A percentile compares a stretch with the other conserved stretches of the same genome.
These are phyloP conservation scores for Trypanosoma theileri DNA, from an alignment of 208 protist genomes.

Conservation along the genomic window DNA sequence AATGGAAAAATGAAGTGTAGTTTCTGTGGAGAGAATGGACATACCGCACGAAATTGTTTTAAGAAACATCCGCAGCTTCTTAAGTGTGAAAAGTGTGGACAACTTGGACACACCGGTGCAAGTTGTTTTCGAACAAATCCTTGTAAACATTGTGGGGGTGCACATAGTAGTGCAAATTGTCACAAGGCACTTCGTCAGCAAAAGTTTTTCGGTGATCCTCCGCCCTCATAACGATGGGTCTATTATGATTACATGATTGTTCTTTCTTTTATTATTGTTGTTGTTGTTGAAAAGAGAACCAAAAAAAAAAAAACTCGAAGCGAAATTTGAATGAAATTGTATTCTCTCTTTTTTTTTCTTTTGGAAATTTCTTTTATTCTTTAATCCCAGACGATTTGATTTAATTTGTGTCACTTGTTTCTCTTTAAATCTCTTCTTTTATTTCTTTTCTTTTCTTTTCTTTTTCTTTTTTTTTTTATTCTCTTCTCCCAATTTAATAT, in stretches of 20 bases:
- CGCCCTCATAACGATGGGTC: background rate
- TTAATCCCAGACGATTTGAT: too few species aligned
- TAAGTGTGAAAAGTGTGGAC: constrained; percentile 84
- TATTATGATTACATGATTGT: too few species aligned
- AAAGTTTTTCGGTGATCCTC: constrained; percentile 32
- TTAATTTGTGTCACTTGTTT: too few species aligned
- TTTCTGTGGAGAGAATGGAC: constrained; percentile 48
- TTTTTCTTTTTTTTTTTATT: too few species aligned
- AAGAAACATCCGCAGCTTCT: constrained; percentile 67
- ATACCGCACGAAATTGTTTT: constrained; percentile 52
- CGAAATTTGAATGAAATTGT: background rate
- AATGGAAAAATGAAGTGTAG: constrained; percentile 41
- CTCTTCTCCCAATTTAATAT: too few species aligned
- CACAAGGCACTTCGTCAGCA: constrained; percentile 40
- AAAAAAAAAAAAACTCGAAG: background rate
- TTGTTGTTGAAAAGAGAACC: background rate
- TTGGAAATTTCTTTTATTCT: background rate
- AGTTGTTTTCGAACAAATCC: constrained; percentile 85
- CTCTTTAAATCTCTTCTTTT: too few species aligned
- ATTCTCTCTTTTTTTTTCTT: background rate
- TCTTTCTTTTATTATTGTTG: background rate
- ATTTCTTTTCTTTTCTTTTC: too few species aligned
- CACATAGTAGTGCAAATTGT: constrained; percentile 83
- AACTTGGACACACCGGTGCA: constrained; percentile 73
- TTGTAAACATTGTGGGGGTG: constrained; percentile 87